Percentiles rank a stretch among this genome's conserved stretches.
Conservation (phyloP, 179 eudicot genomes). For the Camellia oleifera region DNA sequence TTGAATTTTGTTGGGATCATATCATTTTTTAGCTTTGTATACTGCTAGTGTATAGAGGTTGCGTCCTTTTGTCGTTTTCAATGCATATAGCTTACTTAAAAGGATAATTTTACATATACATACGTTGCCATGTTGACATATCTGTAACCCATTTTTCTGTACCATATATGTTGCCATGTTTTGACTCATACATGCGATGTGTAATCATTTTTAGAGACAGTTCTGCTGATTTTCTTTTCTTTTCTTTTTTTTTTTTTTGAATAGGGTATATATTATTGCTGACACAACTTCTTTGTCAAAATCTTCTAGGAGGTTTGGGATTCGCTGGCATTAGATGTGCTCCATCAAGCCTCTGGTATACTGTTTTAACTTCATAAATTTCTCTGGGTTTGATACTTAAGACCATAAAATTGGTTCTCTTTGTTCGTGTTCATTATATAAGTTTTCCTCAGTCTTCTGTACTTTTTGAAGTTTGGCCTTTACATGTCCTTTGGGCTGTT, state of each 20-base stretch:
- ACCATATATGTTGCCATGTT: too few species aligned
- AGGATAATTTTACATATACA: not conserved
- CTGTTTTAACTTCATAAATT: not conserved
- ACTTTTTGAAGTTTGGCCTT: not conserved
- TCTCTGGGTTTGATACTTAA: not conserved
- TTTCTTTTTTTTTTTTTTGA: not conserved
- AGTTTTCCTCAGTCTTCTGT: not conserved
- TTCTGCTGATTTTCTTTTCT: not conserved
- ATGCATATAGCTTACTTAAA: not conserved
- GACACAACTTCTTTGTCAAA: not conserved
- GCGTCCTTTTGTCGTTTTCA: not conserved
- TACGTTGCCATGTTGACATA: not conserved
- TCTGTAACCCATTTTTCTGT: not conserved
- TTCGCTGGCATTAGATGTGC: conserved; percentile 69
- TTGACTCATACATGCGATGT: not conserved
- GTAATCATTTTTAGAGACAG: not conserved
- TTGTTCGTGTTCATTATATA: not conserved
- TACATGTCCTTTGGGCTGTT: not conserved
- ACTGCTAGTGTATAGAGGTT: too few species aligned
- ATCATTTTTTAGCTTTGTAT: too few species aligned
- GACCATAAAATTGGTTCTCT: not conserved
- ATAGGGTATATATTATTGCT: not conserved
- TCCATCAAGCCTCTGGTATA: conserved; percentile 79
- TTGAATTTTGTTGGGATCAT: too few species aligned
- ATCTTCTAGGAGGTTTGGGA: conserved; percentile 71